A percentile compares a stretch with the other conserved stretches of the same genome.
phyloP scores from a whole-genome alignment of 495 filamentous ascomycete species.

The Copromyces sp. region DNA sequence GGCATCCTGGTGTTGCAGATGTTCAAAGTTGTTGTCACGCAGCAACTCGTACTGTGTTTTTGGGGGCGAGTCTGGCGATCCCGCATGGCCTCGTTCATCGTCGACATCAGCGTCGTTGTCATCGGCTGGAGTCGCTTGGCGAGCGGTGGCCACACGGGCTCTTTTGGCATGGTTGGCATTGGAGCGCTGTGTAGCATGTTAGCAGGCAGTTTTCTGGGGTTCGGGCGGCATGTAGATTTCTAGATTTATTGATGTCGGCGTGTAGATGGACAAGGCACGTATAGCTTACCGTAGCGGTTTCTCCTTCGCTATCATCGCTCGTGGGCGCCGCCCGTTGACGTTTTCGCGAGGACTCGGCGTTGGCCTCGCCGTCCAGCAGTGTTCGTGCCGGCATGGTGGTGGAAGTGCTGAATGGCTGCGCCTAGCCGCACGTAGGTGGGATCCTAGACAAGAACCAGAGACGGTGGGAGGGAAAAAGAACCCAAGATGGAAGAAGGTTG shows the following conservation, averaged over 20 bases:
- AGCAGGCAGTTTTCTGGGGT: not conserved
- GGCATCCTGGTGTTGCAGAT: constrained; percentile 43
- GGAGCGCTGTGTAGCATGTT: not conserved
- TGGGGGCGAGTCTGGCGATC: constrained; percentile 20
- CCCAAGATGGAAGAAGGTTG: not conserved
- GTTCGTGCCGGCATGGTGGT: not conserved
- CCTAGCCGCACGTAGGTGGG: not conserved
- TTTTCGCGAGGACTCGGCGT: constrained; percentile 19
- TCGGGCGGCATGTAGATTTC: not conserved
- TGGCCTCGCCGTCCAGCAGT: not conserved
- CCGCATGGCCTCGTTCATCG: constrained; percentile 3
- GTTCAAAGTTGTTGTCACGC: constrained; percentile 42
- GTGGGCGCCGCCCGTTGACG: constrained; percentile 24
- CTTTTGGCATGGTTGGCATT: not conserved
- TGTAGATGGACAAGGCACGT: not conserved
- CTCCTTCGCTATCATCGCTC: constrained; percentile 37
- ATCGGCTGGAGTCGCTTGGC: constrained; percentile 22
- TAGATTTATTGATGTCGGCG: not conserved
- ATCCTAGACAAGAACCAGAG: not conserved
- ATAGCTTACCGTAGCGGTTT: constrained; percentile 7
- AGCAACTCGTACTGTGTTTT: constrained; percentile 42
- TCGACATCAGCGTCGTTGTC: constrained; percentile 27
- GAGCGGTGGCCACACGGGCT: constrained; percentile 33
- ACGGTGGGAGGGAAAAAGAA: not conserved
- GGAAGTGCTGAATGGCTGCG: not conserved